These are phyloP conservation scores for Epichloe hybrida DNA, from an alignment of 2,329 filamentous ascomycete genomes.

Conservation along the genomic window DNA sequence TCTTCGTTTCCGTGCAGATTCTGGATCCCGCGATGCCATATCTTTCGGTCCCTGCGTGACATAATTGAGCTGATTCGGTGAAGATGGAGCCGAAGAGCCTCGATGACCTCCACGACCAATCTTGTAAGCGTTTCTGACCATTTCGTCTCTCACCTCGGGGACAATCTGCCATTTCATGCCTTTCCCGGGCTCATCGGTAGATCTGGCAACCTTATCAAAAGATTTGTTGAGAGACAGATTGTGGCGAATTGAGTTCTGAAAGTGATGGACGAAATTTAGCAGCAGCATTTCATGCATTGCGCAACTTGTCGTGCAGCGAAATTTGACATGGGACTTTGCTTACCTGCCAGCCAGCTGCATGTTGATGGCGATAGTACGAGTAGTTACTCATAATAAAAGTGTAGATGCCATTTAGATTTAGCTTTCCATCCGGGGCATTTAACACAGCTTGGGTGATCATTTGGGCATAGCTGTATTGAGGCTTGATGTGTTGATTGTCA, in stretches of 20 bases:
- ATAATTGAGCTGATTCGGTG: conserved; percentile 46
- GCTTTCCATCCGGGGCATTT: conserved; percentile 70
- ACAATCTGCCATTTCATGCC: conserved; percentile 99
- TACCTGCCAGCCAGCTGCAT: conserved; percentile 76
- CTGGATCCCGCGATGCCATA: conserved; percentile 36
- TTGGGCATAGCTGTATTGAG: conserved; percentile 90
- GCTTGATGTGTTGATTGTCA: conserved; percentile 80
- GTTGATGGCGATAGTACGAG: conserved; percentile 79
- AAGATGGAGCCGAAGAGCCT: conserved; percentile 59
- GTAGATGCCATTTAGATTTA: conserved; percentile 88
- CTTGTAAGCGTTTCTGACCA: conserved; percentile 58
- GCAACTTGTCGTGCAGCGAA: neutral
- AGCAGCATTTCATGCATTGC: neutral
- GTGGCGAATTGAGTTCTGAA: conserved; percentile 84
- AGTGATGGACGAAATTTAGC: neutral
- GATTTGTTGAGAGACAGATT: conserved; percentile 91
- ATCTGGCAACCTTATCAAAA: conserved; percentile 84
- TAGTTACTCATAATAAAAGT: conserved; percentile 84
- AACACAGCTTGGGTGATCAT: conserved; percentile 95
- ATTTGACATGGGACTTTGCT: conserved; percentile 15
- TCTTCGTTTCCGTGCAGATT: conserved; percentile 43
- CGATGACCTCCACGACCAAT: conserved; percentile 50
- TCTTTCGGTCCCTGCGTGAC: conserved; percentile 46
- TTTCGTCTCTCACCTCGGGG: conserved; percentile 71
- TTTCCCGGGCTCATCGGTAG: conserved; percentile 91